phyloP scores from a whole-genome alignment of 2,329 filamentous ascomycete genomes.

The Cladophialophora carrionii region DNA sequence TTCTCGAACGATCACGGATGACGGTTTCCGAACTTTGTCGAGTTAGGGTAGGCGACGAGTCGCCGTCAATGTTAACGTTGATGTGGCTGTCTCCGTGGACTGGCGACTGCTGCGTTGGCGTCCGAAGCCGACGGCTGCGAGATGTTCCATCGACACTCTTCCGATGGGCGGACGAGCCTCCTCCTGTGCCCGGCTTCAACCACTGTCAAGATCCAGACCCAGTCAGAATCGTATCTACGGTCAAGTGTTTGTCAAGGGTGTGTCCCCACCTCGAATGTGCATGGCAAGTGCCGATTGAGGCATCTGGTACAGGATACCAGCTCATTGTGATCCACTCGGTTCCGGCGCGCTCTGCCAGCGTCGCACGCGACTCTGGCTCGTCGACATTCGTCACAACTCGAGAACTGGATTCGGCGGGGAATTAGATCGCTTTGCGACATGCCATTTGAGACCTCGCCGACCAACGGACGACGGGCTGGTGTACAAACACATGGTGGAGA shows the following conservation, averaged over 20 bases:
- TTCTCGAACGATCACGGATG: constrained; percentile 15
- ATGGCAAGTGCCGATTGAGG: constrained; percentile 32
- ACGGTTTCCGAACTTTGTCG: constrained; percentile 9
- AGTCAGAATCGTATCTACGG: neutral
- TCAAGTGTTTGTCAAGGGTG: neutral
- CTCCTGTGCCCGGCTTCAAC: constrained; percentile 15
- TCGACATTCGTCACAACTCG: constrained; percentile 44
- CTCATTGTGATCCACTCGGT: constrained; percentile 32
- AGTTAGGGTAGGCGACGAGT: neutral
- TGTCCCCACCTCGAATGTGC: constrained; percentile 32
- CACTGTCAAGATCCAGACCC: constrained; percentile 13
- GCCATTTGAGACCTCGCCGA: neutral
- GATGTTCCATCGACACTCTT: constrained; percentile 10
- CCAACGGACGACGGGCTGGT: neutral
- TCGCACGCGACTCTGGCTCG: constrained; percentile 43
- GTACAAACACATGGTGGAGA: neutral
- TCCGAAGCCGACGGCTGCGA: constrained; percentile 2
- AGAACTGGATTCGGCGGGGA: constrained; percentile 42
- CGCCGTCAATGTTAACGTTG: neutral
- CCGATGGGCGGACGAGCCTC: neutral
- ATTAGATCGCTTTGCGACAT: constrained; percentile 23
- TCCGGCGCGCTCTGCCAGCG: constrained; percentile 37
- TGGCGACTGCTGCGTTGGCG: neutral
- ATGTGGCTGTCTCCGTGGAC: constrained; percentile 11
- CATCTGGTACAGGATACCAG: constrained; percentile 36